A percentile compares a stretch with the other conserved stretches of the same genome.
These are phyloP conservation scores for Spergularia marina DNA, from an alignment of 148 eudicot species.

Conservation along the genomic window DNA sequence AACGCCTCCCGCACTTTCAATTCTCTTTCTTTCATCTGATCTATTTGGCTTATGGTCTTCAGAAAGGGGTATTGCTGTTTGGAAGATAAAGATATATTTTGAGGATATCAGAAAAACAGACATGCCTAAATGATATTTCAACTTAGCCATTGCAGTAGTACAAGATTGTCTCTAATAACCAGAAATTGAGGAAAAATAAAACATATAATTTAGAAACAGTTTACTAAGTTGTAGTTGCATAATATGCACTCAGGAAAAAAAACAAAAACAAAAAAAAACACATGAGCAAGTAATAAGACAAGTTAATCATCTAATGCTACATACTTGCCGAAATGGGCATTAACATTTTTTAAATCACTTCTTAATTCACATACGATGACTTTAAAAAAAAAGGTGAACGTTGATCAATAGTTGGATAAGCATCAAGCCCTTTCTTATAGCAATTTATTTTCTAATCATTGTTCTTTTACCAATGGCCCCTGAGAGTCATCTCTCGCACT, in stretches of 20 bases:
- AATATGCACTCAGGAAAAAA: not conserved
- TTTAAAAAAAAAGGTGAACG: no score
- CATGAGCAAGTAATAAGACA: no score
- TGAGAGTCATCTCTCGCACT: no score
- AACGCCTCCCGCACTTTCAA: slow-evolving; percentile 94
- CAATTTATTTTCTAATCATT: no score
- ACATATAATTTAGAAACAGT: not conserved
- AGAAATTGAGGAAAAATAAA: not conserved
- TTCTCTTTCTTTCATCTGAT: slow-evolving; percentile 89
- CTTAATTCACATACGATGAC: no score
- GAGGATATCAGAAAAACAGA: not conserved
- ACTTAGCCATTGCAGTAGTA: slow-evolving; percentile 1
- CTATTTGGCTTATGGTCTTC: slow-evolving; percentile 99
- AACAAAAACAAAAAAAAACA: no score
- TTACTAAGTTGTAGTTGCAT: not conserved
- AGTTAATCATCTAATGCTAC: no score
- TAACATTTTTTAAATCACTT: no score
- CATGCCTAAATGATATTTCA: not conserved
- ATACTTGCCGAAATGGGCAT: no score
- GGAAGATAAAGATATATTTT: slow-evolving; percentile 5
- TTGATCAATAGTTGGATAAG: no score
- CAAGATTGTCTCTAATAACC: not conserved
- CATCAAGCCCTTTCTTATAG: no score
- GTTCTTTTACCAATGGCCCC: no score
- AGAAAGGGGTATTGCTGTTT: slow-evolving; percentile 89